Evolutionary conservation across 2,329 filamentous ascomycete species (phyloP).

Genomic region (Ophiosphaerella herpotricha): DNA sequence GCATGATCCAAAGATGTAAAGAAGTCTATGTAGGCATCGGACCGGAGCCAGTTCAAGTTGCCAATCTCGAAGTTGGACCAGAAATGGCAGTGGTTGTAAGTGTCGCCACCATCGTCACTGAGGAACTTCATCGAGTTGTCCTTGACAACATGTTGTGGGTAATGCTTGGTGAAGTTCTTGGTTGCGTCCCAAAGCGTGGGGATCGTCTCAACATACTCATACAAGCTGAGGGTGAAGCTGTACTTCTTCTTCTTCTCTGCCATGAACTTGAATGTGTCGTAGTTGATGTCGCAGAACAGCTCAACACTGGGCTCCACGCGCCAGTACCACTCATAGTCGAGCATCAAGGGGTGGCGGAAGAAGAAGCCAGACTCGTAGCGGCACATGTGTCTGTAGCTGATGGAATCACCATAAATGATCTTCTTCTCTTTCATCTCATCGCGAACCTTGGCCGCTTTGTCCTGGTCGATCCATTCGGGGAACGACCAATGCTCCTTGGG

Average conservation of each 20-base stretch:
- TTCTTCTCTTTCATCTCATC: constrained; percentile 93
- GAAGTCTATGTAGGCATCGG: constrained; percentile 85
- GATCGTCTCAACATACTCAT: constrained; percentile 96
- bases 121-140: constrained; percentile 90
- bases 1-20: constrained; percentile 87
- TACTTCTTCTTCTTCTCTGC: constrained; percentile 97
- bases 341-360: constrained; percentile 91
- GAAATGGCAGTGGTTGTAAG: constrained; percentile 97
- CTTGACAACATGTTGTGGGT: constrained; percentile 83
- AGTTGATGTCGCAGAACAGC: constrained; percentile 93
- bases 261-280: constrained; percentile 97
- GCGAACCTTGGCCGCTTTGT: constrained; percentile 86
- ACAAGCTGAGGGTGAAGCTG: constrained; percentile 92
- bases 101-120: constrained; percentile 87
- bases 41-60: constrained; percentile 90
- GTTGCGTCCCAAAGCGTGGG: constrained; percentile 93
- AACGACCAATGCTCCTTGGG: constrained; percentile 95
- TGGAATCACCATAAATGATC: constrained; percentile 97
- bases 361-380: constrained; percentile 99
- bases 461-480: constrained; percentile 92
- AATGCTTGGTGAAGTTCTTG: constrained; percentile 89
- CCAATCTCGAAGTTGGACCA: constrained; percentile 99
- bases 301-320: constrained; percentile 96
- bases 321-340: constrained; percentile 99
- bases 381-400: constrained; percentile 99